phyloP scores from a whole-genome alignment of 148 eudicot species.

The Diospyros kaki region DNA sequence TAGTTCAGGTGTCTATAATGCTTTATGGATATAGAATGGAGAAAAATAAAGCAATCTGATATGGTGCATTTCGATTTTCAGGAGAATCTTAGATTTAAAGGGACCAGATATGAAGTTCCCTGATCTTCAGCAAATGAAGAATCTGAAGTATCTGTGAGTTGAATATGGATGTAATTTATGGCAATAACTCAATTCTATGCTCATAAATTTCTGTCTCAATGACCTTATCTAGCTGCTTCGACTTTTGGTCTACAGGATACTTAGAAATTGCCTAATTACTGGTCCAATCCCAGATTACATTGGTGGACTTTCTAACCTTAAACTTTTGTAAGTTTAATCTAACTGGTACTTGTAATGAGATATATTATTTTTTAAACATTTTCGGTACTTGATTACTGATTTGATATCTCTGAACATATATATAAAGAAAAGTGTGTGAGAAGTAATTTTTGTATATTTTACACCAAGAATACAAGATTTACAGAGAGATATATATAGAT shows the following conservation, averaged over 20 bases:
- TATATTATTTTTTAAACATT: not conserved
- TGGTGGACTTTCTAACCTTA: conserved; percentile 31
- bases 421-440: no score
- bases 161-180: not conserved
- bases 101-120: conserved; percentile 46
- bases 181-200: not conserved
- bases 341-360: not conserved
- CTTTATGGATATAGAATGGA: not conserved
- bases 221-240: no score
- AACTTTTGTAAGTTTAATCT: conserved; percentile 35
- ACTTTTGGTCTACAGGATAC: conserved; percentile 45
- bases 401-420: not conserved
- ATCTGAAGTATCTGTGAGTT: conserved; percentile 46
- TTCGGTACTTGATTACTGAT: not conserved
- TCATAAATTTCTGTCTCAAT: not conserved
- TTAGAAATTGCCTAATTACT: conserved; percentile 71
- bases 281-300: conserved; percentile 50
- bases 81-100: conserved; percentile 74
- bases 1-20: not conserved
- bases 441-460: no score
- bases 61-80: conserved; percentile 25
- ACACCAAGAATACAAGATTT: no score
- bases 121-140: conserved; percentile 31
- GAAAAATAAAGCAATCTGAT: conserved; percentile 7
- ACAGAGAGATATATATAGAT: no score